Percentiles rank a stretch among this genome's conserved stretches.
Evolutionary conservation across 176 grass and related monocot species (phyloP).

Genomic region (Oryza meyeriana): DNA sequence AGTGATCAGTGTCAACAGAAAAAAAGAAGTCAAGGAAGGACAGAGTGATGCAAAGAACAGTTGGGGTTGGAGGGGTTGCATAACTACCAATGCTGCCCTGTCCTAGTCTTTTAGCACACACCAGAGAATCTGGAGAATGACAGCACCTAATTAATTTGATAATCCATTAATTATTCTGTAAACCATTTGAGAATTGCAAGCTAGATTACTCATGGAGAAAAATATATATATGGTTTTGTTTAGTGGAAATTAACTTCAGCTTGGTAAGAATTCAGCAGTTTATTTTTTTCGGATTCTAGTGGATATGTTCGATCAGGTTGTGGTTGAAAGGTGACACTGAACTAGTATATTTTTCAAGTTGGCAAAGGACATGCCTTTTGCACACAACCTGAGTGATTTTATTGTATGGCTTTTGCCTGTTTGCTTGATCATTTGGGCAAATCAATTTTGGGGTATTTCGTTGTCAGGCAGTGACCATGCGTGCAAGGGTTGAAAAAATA

Average conservation of each 20-base stretch:
- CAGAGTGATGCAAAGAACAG: constrained; percentile 23
- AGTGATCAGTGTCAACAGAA: background rate
- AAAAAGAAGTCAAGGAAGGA: background rate
- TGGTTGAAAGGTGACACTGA: no score
- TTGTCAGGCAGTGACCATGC: no score
- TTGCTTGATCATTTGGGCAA: no score
- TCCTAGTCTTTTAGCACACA: background rate
- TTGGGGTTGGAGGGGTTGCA: constrained; percentile 58
- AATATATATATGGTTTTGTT: no score
- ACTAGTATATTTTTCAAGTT: no score
- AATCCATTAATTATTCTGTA: background rate
- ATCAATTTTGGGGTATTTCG: no score
- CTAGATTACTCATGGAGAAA: background rate
- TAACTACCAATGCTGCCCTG: constrained; percentile 16
- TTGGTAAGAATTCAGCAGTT: no score
- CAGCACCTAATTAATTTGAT: background rate
- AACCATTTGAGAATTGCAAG: background rate
- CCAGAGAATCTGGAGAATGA: background rate
- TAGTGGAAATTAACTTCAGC: no score
- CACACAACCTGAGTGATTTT: background rate
- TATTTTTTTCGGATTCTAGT: no score
- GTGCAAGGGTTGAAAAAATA: no score
- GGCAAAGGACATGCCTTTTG: background rate
- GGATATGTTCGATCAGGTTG: no score
- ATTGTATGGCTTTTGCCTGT: background rate